These are phyloP conservation scores for Aspergillus pseudotamarii DNA, from an alignment of 2,329 filamentous ascomycete genomes.

Conservation along the genomic window DNA sequence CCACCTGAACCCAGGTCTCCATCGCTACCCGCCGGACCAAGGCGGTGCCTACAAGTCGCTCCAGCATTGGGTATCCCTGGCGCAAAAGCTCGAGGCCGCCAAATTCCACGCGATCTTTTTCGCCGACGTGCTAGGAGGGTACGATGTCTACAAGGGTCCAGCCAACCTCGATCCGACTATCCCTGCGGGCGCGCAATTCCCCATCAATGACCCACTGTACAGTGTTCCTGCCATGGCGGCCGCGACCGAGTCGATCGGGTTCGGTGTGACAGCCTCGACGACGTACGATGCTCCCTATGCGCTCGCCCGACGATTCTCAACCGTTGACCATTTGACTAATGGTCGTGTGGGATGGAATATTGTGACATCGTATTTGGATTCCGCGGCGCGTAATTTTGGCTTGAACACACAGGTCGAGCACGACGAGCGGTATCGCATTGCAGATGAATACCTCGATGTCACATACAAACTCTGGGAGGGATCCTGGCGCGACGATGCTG, in stretches of 20 bases:
- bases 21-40: slow-evolving; percentile 39
- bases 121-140: slow-evolving; percentile 53
- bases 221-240: slow-evolving; percentile 51
- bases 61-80: slow-evolving; percentile 52
- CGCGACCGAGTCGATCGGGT: slow-evolving; percentile 50
- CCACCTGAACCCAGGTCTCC: slow-evolving; percentile 49
- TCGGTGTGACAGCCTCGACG: slow-evolving; percentile 58
- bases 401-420: slow-evolving; percentile 50
- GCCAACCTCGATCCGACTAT: slow-evolving; percentile 43
- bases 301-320: slow-evolving; percentile 57
- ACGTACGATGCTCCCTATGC: slow-evolving; percentile 60
- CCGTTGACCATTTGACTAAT: slow-evolving; percentile 55
- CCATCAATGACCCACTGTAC: slow-evolving; percentile 47
- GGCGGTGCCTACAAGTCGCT: slow-evolving; percentile 45
- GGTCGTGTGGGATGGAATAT: slow-evolving; percentile 59
- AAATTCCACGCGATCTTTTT: slow-evolving; percentile 57
- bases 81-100: slow-evolving; percentile 51
- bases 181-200: slow-evolving; percentile 45
- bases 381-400: slow-evolving; percentile 52
- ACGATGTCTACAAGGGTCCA: slow-evolving; percentile 51
- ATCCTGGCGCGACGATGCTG: slow-evolving; percentile 51
- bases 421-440: slow-evolving; percentile 53
- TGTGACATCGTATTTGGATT: slow-evolving; percentile 53
- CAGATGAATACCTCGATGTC: slow-evolving; percentile 53
- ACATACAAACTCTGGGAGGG: slow-evolving; percentile 56